phyloP scores from a whole-genome alignment of 805 yeast species.

The Candida boleticola region DNA sequence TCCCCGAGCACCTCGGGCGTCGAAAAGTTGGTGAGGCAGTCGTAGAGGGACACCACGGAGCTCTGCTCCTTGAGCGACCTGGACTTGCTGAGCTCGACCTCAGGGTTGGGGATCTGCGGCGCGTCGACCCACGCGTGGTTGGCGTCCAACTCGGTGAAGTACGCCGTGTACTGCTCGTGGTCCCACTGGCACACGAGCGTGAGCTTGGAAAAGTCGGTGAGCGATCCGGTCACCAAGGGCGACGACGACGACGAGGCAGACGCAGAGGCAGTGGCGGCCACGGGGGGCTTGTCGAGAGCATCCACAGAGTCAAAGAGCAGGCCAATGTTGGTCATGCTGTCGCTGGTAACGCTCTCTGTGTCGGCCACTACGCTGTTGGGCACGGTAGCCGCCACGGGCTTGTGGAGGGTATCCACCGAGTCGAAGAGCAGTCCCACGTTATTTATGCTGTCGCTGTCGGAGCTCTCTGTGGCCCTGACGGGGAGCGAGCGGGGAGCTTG shows the following conservation, averaged over 20 bases:
- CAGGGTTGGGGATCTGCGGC: constrained; percentile 45
- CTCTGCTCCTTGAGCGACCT: constrained; percentile 39
- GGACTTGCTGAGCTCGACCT: constrained; percentile 48
- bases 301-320: constrained; percentile 7
- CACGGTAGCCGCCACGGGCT: neutral
- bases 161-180: constrained; percentile 42
- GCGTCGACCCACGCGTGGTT: constrained; percentile 57
- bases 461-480: neutral
- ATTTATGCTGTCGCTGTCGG: neutral
- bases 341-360: neutral
- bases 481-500: no score
- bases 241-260: constrained; percentile 13
- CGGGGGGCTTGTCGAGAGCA: constrained; percentile 4
- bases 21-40: constrained; percentile 73
- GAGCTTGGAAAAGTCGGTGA: constrained; percentile 9
- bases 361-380: neutral
- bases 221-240: neutral
- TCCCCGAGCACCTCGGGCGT: constrained; percentile 82
- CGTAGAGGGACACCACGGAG: constrained; percentile 52
- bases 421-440: constrained; percentile 7
- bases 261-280: no score
- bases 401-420: constrained; percentile 5
- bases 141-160: constrained; percentile 52
- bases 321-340: constrained; percentile 5
- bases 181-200: constrained; percentile 67